Base-by-base conservation (phyloP, 2,329 filamentous ascomycete species). In the Fusarium sp. region DNA sequence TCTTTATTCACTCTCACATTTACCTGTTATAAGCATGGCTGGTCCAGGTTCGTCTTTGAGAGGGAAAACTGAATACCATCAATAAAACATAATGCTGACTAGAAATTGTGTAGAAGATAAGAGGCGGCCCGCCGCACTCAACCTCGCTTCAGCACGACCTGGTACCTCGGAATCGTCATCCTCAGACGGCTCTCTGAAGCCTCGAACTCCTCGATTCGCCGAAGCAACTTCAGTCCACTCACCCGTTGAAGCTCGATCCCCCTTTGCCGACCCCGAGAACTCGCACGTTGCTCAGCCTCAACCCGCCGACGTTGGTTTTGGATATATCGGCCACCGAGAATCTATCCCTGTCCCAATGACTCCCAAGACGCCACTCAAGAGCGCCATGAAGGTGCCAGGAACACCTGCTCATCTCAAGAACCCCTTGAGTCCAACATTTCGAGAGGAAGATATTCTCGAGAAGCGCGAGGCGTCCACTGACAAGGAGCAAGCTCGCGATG, bases 241-340 rank as follows among this genome's bases (percentile, higher is more conserved):
- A 49, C 93, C 93, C 44, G 85, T 94, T 77, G 91, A 94, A 67
- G 83, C 75, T 60, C 67, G 83, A 52, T 85, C 86, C 35, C 89
- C 89, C 12, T 92, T 92, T 75, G 85, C 85, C 75, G 87, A 90
- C 69, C 85, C 87, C 50, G 86, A 88, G 44, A 84, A 83, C 70
- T 86, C 86, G 45, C 85, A 88, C 79, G 60, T 73, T 40, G 85
- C 88, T 57, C 88, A 92, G 79, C 84, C 90, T 58, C 91, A 94
- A 79, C 92, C 95, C 35, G 93, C 91, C 64, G 94, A 97, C 83
- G 89, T 97, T 72, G 95, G 95, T 73, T 98, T 98, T 81, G 94
- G 95, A 80, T 98, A 97, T 83, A 92, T 98, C 78, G 87, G 89
- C 76, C 86, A 86, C 74, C 83, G 85, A 79, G 85, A 90, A 74